Evolutionary conservation across 2,329 filamentous ascomycete species (phyloP), one percentile per base, ranked within the genome.

Genomic region (Aquanectria penicillioides): DNA sequence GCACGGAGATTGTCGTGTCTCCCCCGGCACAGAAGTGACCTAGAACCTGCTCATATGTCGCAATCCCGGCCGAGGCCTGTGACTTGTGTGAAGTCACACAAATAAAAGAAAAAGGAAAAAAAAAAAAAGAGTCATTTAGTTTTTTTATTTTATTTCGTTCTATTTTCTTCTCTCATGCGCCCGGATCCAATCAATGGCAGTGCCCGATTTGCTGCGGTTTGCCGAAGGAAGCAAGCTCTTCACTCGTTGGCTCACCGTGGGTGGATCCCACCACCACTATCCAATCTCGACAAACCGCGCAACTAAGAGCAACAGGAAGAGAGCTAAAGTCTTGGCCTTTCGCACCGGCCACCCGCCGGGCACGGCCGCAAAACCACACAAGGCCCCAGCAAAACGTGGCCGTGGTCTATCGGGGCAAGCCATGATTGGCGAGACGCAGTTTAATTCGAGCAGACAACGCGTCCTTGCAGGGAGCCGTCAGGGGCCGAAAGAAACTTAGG

Each of bases 1-100:
- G 49, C 47, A 29, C 47, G 67, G 64, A 70, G 63, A 69, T 70
- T 70, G 59, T 62, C 65, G 57, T 62, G 20, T 61, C 44, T 58
- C 59, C 37, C 37, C 50, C 15, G 29, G 41, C 28, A 17, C 23
- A 36, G 25, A 22, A 29, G 29, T 33, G 34, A 40, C 17, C 15
- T n/a, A 38, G 46, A 52, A 12, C 26, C 20, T 36, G 26, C 31
- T 46, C 23, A 28, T 38, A 33, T 46, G 40, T 53, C 50, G 50
- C 40, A 22, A 53, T 53, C 38, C 50, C 17, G 38, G 40, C 33
- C 25, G 8, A 25, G 50, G 10, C 17, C 7, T 23, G 31, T 53
- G 29, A 22, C 34, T 34, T 58, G 40, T 58, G 55, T 36, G 33
- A 52, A 38, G 51, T 57, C 33, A 41, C 37, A 52, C 49, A 56